Base-by-base conservation (phyloP, 176 grass and related monocot species). In the Secale cereale region DNA sequence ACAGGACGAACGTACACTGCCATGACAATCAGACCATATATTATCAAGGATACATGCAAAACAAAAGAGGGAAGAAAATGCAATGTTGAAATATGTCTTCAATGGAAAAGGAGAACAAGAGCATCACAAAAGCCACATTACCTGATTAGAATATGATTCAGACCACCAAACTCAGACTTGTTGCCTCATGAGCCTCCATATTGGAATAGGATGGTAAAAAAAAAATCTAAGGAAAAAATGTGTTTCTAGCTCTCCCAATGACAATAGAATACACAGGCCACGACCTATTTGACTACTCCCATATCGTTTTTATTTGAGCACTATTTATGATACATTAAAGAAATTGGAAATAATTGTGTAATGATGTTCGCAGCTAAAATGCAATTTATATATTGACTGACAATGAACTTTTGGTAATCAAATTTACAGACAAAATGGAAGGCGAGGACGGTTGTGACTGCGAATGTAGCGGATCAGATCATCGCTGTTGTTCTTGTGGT, bases 401-500 rank as follows among this genome's bases (percentile, higher is more conserved):
- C 59, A 50, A 59, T 52, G 63, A 41, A 69, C 22, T 54, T 13
- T 45, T 28, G n/a, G 17, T 68, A 35, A 48, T 7, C 35, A 83
- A 54, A 75, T 87, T 91, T 83, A 91, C 19, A 87, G 28, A 14
- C 89, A 91, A 70, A 91, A 91, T 1, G 85, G 85, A 65, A 91
- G 76, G 68, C 85, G 76, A 29, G 27, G 80, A 26, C 85, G 80
- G 72, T 80, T 80, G 23, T 84, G 76, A 26, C 30, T 91, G 76
- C 89, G 85, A 25, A 90, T 74, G 71, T 92, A 84, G 15, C 77
- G 79, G 43, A 77, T 25, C 71, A 98, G 87, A 80, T 89, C 80
- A 8, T 85, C 67, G 7, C 78, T 94, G 36, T 98, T 91, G 74
- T 94, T 92, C 56, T 87, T 87, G 83, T 98, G 92, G 85, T 95